Percentiles rank a stretch among this genome's conserved stretches.
Evolutionary conservation across 768 basidiomycete genomes (phyloP).

Genomic region (Brasilioporus rufonigricans): DNA sequence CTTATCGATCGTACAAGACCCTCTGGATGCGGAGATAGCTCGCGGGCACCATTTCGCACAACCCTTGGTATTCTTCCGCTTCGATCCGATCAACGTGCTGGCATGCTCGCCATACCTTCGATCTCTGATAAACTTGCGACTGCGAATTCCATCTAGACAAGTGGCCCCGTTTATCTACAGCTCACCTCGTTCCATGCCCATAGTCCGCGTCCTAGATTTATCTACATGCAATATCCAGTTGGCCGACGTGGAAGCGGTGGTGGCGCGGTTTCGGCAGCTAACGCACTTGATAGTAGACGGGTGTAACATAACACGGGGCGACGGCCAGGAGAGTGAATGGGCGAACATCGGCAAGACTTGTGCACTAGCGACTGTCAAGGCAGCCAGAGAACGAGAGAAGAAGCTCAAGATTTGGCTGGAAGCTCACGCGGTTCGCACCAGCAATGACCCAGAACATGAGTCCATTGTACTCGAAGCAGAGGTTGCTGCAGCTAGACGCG

Average conservation of each 20-base stretch:
- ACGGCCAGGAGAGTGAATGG: slow-evolving; percentile 55
- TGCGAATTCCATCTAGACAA: slow-evolving; percentile 71
- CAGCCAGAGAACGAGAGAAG: slow-evolving; percentile 68
- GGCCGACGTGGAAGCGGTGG: slow-evolving; percentile 51
- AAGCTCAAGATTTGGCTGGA: slow-evolving; percentile 52
- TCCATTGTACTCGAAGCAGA: neutral
- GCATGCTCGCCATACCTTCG: slow-evolving; percentile 41
- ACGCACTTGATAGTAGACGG: slow-evolving; percentile 70
- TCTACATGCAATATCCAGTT: slow-evolving; percentile 63
- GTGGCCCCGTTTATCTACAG: slow-evolving; percentile 42
- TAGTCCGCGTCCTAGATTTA: slow-evolving; percentile 66
- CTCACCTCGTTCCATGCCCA: slow-evolving; percentile 36
- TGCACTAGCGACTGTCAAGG: slow-evolving; percentile 58
- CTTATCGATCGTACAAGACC: slow-evolving; percentile 68
- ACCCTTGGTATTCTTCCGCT: slow-evolving; percentile 80
- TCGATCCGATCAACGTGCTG: slow-evolving; percentile 55
- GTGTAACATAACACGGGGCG: slow-evolving; percentile 54
- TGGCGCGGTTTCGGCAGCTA: slow-evolving; percentile 49
- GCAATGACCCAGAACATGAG: neutral
- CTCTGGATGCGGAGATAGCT: slow-evolving; percentile 42
- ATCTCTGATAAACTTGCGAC: slow-evolving; percentile 52
- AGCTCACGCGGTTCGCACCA: slow-evolving; percentile 15
- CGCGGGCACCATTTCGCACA: slow-evolving; percentile 60
- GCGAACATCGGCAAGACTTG: slow-evolving; percentile 56
- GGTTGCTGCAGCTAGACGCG: slow-evolving; percentile 12